phyloP scores from a whole-genome alignment of 805 yeast genomes.

The Candida anglica region DNA sequence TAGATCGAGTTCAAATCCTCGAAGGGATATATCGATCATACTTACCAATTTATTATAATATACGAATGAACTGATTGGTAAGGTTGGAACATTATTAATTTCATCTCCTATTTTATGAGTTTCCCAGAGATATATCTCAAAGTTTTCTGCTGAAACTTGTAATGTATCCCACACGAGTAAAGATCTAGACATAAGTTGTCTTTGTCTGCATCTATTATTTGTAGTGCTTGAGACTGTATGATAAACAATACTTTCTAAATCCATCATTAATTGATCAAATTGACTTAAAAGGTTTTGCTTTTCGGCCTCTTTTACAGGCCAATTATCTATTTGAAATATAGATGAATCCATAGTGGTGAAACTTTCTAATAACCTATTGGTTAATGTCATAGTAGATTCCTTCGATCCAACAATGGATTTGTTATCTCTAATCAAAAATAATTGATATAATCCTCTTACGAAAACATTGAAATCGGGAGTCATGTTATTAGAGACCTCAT shows the following conservation, averaged over 20 bases:
- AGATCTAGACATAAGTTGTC: conserved; percentile 63
- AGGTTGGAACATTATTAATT: conserved; percentile 35
- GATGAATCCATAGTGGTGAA: conserved; percentile 35
- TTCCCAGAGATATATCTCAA: conserved; percentile 47
- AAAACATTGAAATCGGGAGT: conserved; percentile 35
- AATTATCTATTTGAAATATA: conserved; percentile 20
- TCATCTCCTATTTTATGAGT: conserved; percentile 35
- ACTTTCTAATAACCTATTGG: conserved; percentile 37
- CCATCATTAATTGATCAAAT: conserved; percentile 32
- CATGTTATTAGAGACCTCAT: conserved; percentile 21
- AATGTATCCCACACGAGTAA: conserved; percentile 69
- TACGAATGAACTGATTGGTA: conserved; percentile 71
- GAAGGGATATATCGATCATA: conserved; percentile 70
- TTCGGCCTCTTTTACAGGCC: conserved; percentile 11
- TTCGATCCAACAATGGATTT: conserved; percentile 52
- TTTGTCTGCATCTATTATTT: conserved; percentile 74
- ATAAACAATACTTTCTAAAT: conserved; percentile 42
- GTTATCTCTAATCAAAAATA: conserved; percentile 61
- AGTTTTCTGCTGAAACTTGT: conserved; percentile 68
- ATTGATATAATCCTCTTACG: conserved; percentile 61
- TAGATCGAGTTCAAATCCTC: conserved; percentile 73
- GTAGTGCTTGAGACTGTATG: conserved; percentile 25
- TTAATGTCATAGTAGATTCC: conserved; percentile 16
- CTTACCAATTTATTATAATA: conserved; percentile 60
- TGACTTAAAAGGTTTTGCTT: conserved; percentile 7